A percentile compares a stretch with the other conserved stretches of the same genome.
These are phyloP conservation scores for Prunus fruticosa DNA, from an alignment of 306 rosid species.

Conservation along the genomic window DNA sequence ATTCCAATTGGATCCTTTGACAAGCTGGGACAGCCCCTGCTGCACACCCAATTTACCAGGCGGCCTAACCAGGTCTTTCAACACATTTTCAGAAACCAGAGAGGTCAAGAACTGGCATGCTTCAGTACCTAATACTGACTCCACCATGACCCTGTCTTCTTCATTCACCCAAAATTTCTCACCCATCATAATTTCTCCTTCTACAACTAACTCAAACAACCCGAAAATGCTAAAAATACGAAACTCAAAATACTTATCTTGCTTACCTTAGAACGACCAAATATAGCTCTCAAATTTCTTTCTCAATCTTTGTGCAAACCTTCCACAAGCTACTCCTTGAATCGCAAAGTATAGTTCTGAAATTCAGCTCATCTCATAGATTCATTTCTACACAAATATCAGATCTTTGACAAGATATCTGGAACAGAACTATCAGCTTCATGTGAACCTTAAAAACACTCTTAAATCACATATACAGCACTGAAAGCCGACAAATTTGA, in stretches of 20 bases:
- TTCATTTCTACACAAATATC: slow-evolving; percentile 8
- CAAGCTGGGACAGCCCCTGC: slow-evolving; percentile 56
- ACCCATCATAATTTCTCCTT: slow-evolving; percentile 36
- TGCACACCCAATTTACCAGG: slow-evolving; percentile 42
- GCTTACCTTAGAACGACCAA: background rate
- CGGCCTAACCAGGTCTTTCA: slow-evolving; percentile 43
- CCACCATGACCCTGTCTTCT: slow-evolving; percentile 72
- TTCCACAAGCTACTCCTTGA: background rate
- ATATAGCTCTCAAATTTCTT: background rate
- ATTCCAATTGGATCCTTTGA: slow-evolving; percentile 68
- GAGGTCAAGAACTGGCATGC: slow-evolving; percentile 69
- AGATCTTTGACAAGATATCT: slow-evolving; percentile 8
- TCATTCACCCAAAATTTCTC: slow-evolving; percentile 72
- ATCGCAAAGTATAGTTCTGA: background rate
- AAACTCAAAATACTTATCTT: slow-evolving; percentile 3
- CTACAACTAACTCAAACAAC: slow-evolving; percentile 22
- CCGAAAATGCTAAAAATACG: slow-evolving; percentile 7
- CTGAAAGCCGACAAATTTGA: background rate
- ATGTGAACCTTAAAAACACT: background rate
- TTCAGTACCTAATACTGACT: slow-evolving; percentile 76
- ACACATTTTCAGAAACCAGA: slow-evolving; percentile 50
- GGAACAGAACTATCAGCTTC: background rate
- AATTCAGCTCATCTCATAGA: slow-evolving; percentile 15
- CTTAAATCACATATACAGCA: background rate
- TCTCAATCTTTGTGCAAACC: background rate